Base-by-base conservation (phyloP, 2,329 filamentous ascomycete species). In the Pestalotiopsis sp. region DNA sequence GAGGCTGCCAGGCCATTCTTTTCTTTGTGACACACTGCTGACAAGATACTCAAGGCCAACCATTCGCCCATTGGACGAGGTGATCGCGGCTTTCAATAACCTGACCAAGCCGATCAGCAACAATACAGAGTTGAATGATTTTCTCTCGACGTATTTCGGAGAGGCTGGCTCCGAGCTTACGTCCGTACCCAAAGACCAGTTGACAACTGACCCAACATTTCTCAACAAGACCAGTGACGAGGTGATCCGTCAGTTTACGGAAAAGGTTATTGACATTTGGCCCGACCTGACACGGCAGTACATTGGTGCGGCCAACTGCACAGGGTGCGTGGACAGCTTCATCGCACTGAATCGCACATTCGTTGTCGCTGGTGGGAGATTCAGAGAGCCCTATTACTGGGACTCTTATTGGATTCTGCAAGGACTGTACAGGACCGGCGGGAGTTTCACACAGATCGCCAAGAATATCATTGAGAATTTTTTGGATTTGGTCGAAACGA, bases 331-430 rank as follows among this genome's bases (percentile, higher is more conserved):
- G 41, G 85, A 85, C 73, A 91, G 89, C 75, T 92, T 90, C 78
- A 87, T 92, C 68, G 88, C 89, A 6, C 76, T 92, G 69, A 91
- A 90, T 73, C 86, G 88, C 68, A 90, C 89, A 3, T 92, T 92
- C 74, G 89, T 92, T n/a, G 86, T 92, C 17, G 90, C 90, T 3
- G 90, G 90, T 13, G 90, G 90, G n/a, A 88, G 90, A 38, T 92
- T 92, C 82, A 84, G 90, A 41, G 90, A 92, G 78, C 85, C 89
- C 1, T 92, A 92, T 75, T 92, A 92, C 77, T 92, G 90, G 90
- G 90, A 92, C 77, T 90, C 88, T 39, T 92, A 87, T 80, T 91
- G 89, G 89, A 90, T 92, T 63, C 73, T 92, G 61, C 87, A 91
- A 78, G 90, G 90, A 27, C 82, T 92, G 27, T 79, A 92, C 41